A percentile compares a stretch with the other conserved stretches of the same genome.
Conservation (phyloP, 495 filamentous ascomycete species). For the Neurospora sp. region DNA sequence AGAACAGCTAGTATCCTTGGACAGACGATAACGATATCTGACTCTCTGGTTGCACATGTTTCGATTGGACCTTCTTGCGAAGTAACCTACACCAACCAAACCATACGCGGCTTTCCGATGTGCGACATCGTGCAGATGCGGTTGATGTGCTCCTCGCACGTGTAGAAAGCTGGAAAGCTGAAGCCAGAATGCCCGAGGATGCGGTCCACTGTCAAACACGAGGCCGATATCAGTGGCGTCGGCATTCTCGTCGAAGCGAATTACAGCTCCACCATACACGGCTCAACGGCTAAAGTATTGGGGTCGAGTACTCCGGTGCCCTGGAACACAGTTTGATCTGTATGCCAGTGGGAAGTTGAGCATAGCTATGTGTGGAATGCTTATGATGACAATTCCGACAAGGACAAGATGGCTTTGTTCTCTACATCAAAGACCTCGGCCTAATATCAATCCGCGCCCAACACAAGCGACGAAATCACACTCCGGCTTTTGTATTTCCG, state of each 20-base stretch:
- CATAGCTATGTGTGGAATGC: neutral
- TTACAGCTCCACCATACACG: neutral
- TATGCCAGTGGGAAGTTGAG: neutral
- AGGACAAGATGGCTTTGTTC: neutral
- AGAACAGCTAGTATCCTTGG: neutral
- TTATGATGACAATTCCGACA: neutral
- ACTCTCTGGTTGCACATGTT: neutral
- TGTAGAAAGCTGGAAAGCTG: neutral
- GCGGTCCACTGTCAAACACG: neutral
- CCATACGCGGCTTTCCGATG: neutral
- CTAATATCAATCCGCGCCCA: neutral
- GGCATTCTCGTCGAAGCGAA: neutral
- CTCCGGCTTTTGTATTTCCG: neutral
- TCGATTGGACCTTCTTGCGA: neutral
- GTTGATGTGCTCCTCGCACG: neutral
- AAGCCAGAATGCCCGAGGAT: neutral
- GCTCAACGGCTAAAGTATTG: neutral
- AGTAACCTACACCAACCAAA: neutral
- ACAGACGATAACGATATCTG: neutral
- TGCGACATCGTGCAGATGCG: slow-evolving; percentile 1
- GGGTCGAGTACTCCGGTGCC: neutral
- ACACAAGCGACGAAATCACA: neutral
- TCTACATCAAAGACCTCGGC: neutral
- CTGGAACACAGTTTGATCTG: neutral
- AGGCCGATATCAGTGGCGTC: neutral